Evolutionary conservation across 805 yeast genomes (phyloP), one percentile per base, ranked within the genome.

Genomic region (Yarrowia phangngaensis): DNA sequence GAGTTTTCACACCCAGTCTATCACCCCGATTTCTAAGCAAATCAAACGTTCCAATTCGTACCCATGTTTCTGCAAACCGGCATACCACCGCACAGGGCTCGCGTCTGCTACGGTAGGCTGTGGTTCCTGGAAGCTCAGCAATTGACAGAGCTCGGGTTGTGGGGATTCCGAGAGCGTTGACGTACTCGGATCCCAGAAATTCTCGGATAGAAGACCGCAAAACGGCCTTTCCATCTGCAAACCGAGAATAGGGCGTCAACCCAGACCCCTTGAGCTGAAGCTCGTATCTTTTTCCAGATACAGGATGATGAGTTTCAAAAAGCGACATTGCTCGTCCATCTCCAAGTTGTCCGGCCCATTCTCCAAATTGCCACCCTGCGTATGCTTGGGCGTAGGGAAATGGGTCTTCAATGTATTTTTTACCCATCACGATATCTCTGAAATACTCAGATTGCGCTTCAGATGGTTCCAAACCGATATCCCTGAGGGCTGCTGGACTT

Each of bases 151-250:
- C 95, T 47, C 97, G 70, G 0, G 96, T 82, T 0, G 95, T 71
- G 2, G 97, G 96, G 6, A 90, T 80, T 0, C 92, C 89, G 19
- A 92, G 74, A 2, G 85, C 82, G 60, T 83, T 64, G 46, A 92
- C 68, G 20, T 85, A 78, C 60, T 92, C 97, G 4, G 92, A 81
- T 1, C 84, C 82, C 40, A 90, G 71, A 52, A 84, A 89, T 62
- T 90, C 98, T 26, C 97, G 71, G 27, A 92, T 78, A 36, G 94
- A 80, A 2, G 97, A 87, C 53, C 96, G 68, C 23, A 90, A 59
- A 5, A 88, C 95, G 0, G 97, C 97, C 60, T 86, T 87, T 4
- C 98, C 98, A 66, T 90, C 98, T 0, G 96, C 97, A 71, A 89
- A 90, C 52, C 98, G 73, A 0, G 95, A 84, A 63, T 74, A 90